phyloP scores from a whole-genome alignment of 2,329 filamentous ascomycete species.

The Fusarium temperatum region DNA sequence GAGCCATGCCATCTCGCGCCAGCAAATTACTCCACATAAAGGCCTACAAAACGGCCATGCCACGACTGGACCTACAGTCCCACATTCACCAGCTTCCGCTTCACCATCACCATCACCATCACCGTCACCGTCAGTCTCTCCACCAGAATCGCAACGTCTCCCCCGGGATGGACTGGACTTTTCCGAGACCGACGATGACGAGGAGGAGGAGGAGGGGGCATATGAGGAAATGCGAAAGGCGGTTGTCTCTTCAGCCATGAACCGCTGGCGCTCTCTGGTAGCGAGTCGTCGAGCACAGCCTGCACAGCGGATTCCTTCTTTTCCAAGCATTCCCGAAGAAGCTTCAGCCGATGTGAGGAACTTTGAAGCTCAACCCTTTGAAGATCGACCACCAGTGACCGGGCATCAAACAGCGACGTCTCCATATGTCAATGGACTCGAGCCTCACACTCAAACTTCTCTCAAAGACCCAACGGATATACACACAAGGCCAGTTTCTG shows the following conservation, averaged over 20 bases:
- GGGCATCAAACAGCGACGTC: neutral
- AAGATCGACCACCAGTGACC: constrained; percentile 5
- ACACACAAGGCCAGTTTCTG: neutral
- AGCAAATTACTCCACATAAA: neutral
- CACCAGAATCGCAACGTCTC: neutral
- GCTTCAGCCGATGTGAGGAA: constrained; percentile 17
- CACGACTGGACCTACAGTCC: neutral
- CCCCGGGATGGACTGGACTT: constrained; percentile 8
- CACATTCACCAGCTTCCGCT: constrained; percentile 1
- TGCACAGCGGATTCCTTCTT: constrained; percentile 17
- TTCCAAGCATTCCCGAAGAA: constrained; percentile 25
- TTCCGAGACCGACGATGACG: constrained; percentile 7
- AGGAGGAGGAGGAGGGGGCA: constrained; percentile 29
- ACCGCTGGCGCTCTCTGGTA: constrained; percentile 38
- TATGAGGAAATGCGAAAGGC: constrained; percentile 30
- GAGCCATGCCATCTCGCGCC: constrained; percentile 6
- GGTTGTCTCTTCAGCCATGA: constrained; percentile 36
- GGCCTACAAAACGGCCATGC: constrained; percentile 9
- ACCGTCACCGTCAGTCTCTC: neutral
- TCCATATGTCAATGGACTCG: constrained; percentile 16
- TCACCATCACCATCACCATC: neutral
- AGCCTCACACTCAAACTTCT: neutral
- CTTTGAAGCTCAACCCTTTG: constrained; percentile 19
- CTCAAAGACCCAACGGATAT: constrained; percentile 7
- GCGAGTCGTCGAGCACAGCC: constrained; percentile 18